Base-by-base conservation (phyloP, 306 rosid species). In the Cicer bijugum region DNA sequence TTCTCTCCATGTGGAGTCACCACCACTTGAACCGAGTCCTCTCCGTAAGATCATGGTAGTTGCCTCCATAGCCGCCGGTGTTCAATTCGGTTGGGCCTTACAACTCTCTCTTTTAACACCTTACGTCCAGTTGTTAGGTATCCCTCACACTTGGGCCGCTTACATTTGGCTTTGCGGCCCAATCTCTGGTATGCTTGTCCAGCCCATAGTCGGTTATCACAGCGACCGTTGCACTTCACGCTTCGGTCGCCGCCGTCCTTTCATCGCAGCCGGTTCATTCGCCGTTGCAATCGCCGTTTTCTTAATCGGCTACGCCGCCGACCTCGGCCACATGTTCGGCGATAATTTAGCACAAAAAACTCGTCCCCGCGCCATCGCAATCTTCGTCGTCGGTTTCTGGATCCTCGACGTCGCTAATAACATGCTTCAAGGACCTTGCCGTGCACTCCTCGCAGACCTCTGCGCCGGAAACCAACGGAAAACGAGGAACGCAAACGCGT, bases 91-190 rank as follows among this genome's bases (percentile, higher is more conserved):
- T 0, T 93, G 98, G 98, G 98, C 97, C 12, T 72, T 93, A 0
- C 97, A 93, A 58, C 93, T 93, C 1, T 91, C 98, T 0, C 71
- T 93, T 0, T 58, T 93, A 2, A 93, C 98, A 12, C 98, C 98
- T 0, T 93, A 93, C 53, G 89, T 93, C 0, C 98, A 93, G 72
- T 84, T 85, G 1, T 87, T 91, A 0, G 98, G 98, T 0, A 84
- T 91, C 9, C 86, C 96, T 0, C 98, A 91, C 55, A 80, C 75
- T 0, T 91, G 91, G 89, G 84, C 98, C 7, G 51, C 97, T 6
- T 88, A 84, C 83, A 85, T 93, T 64, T 93, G 98, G 98, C 96
- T 93, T 16, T 93, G 97, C 8, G 97, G 98, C 0, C 98, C 98
- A 47, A 62, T 93, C 42, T 91, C 97, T 4, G 98, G 98, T 8